A percentile compares a stretch with the other conserved stretches of the same genome.
Conservation (phyloP, 129 eudicot species). For the Artemisia tridentata region DNA sequence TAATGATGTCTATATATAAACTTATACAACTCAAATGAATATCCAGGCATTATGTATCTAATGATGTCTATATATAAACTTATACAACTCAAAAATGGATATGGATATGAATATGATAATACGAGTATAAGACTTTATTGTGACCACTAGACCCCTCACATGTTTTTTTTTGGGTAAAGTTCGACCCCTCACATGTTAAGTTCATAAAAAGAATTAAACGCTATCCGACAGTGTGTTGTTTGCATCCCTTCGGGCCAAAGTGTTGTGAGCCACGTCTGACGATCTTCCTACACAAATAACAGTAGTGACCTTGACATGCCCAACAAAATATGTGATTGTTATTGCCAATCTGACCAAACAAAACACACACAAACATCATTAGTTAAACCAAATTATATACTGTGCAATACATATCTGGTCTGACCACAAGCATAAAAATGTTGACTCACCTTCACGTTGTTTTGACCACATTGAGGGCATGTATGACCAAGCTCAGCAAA, state of each 20-base stretch:
- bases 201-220: neutral
- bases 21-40: no score
- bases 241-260: slow-evolving; percentile 83
- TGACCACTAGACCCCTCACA: neutral
- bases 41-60: no score
- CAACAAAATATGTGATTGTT: slow-evolving; percentile 92
- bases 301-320: slow-evolving; percentile 83
- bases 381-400: neutral
- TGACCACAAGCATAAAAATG: neutral
- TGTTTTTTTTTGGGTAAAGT: neutral
- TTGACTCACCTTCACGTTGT: slow-evolving; percentile 56
- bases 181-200: neutral
- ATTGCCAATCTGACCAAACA: slow-evolving; percentile 55
- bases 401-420: neutral
- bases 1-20: no score
- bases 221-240: slow-evolving; percentile 73
- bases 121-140: neutral
- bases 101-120: neutral
- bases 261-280: slow-evolving; percentile 71
- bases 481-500: slow-evolving; percentile 38
- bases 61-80: no score
- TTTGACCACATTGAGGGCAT: slow-evolving; percentile 82
- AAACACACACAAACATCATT: neutral
- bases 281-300: slow-evolving; percentile 65
- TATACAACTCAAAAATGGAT: no score